phyloP scores from a whole-genome alignment of 2,329 filamentous ascomycete species.

The Arthrobotrys megalospora region DNA sequence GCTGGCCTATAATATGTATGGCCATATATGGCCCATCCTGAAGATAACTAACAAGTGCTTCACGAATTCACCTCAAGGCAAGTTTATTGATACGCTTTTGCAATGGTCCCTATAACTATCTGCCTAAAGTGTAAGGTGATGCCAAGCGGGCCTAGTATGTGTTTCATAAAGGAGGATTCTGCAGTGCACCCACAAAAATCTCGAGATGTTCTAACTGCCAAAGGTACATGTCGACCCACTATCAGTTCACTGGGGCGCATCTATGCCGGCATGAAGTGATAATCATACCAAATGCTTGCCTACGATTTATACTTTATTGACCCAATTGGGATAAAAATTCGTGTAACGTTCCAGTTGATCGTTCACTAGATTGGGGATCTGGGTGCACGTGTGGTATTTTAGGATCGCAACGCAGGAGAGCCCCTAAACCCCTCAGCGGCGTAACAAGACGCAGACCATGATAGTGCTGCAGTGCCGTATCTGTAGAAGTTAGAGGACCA shows the following conservation, averaged over 20 bases:
- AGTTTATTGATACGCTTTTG: background rate
- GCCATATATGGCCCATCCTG: background rate
- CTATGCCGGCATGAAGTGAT: background rate
- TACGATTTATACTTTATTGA: background rate
- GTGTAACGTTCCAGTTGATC: conserved; percentile 2
- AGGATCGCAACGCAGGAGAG: background rate
- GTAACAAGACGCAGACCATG: background rate
- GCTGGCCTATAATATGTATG: no score
- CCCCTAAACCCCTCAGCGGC: background rate
- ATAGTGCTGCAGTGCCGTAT: background rate
- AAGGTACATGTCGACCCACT: background rate
- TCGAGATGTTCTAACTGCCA: background rate
- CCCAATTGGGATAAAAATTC: background rate
- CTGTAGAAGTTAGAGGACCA: no score
- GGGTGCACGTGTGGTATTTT: conserved; percentile 15
- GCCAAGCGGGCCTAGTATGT: background rate
- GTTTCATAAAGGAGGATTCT: background rate
- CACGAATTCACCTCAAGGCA: background rate
- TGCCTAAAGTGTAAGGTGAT: background rate
- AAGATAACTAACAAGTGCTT: background rate
- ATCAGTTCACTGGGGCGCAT: background rate
- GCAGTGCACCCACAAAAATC: background rate
- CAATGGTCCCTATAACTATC: background rate
- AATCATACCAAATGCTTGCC: background rate
- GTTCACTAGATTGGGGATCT: background rate